Evolutionary conservation across 345 rosid genomes (phyloP).

Genomic region (Crucihimalaya himalaica): DNA sequence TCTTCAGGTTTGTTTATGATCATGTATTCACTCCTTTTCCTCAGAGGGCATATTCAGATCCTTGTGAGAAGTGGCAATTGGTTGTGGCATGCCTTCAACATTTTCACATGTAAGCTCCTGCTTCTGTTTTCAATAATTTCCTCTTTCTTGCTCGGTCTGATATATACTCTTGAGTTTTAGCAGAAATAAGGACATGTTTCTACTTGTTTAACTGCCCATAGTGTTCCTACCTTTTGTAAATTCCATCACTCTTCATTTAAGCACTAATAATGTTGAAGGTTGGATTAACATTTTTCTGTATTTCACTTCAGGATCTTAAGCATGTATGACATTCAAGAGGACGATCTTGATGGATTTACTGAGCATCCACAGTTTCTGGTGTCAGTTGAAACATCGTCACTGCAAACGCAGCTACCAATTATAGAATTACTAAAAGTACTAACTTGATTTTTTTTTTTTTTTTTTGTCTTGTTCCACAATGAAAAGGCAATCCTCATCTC

Average conservation of each 20-base stretch:
- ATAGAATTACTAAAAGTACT: constrained; percentile 81
- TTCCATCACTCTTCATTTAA: not conserved
- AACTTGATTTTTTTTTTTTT: not conserved
- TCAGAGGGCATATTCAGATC: constrained; percentile 92
- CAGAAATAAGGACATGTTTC: constrained; percentile 12
- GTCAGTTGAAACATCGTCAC: constrained; percentile 51
- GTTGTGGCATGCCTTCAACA: constrained; percentile 93
- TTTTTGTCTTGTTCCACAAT: constrained; percentile 2
- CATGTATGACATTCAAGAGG: constrained; percentile 81
- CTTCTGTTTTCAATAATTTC: not conserved
- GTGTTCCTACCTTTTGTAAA: not conserved
- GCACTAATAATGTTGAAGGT: constrained; percentile 1
- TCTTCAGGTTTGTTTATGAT: constrained; percentile 86
- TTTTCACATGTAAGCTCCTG: constrained; percentile 75
- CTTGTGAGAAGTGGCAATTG: constrained; percentile 93
- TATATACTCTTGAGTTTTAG: not conserved
- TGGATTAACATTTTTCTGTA: not conserved
- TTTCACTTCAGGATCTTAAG: constrained; percentile 66
- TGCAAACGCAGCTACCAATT: constrained; percentile 82
- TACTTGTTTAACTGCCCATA: not conserved
- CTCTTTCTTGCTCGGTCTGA: not conserved
- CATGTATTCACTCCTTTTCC: constrained; percentile 94
- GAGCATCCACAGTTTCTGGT: constrained; percentile 57
- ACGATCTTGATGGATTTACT: constrained; percentile 65
- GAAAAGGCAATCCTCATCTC: constrained; percentile 22